Conservation (phyloP, 2,329 filamentous ascomycete species). For the Fusarium subtropicale region DNA sequence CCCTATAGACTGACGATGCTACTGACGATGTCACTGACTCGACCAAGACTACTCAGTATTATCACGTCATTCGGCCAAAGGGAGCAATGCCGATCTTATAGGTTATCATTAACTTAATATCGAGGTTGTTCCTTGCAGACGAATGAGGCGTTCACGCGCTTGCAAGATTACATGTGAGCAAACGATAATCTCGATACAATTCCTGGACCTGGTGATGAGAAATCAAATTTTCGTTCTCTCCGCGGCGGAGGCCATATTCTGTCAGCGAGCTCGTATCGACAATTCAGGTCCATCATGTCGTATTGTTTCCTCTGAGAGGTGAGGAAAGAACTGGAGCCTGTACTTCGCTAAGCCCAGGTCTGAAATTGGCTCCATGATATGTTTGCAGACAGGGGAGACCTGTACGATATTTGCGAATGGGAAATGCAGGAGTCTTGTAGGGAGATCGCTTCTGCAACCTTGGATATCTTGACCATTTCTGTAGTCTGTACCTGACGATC, state of each 20-base stretch:
- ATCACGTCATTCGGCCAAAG: background rate
- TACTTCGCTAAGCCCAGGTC: background rate
- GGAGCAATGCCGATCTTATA: background rate
- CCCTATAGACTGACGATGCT: too few species aligned
- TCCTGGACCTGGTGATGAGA: background rate
- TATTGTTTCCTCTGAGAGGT: background rate
- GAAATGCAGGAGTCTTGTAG: background rate
- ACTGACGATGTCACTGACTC: background rate
- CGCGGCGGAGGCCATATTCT: background rate
- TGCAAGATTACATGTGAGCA: background rate
- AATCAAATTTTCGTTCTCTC: background rate
- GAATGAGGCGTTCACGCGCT: background rate
- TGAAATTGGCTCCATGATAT: background rate
- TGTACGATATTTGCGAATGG: background rate
- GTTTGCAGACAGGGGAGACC: background rate
- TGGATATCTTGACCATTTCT: background rate
- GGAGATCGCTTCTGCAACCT: background rate
- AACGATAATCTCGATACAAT: background rate
- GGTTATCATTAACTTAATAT: background rate
- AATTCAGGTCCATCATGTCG: background rate
- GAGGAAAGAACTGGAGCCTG: background rate
- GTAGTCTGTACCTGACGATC: slow-evolving; percentile 6
- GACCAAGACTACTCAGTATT: background rate
- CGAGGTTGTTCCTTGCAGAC: too few species aligned
- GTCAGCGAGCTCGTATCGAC: background rate